phyloP scores from a whole-genome alignment of 2,329 filamentous ascomycete species.

The Rhinocladiella similis region DNA sequence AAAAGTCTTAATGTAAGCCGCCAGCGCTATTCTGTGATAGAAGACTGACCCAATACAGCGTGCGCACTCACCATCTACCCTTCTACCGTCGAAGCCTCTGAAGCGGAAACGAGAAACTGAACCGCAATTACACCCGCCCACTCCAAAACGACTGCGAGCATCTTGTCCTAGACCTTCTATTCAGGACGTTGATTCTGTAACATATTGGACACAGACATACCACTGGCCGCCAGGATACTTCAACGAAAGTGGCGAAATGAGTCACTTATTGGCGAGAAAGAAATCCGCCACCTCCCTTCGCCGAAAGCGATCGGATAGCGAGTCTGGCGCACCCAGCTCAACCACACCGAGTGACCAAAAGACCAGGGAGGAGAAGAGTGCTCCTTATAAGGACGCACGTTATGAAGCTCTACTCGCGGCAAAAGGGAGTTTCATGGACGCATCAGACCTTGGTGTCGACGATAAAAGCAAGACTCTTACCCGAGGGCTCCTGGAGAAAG shows the following conservation, averaged over 20 bases:
- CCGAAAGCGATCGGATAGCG: conserved; percentile 26
- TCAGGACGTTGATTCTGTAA: conserved; percentile 31
- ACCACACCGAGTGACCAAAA: conserved; percentile 29
- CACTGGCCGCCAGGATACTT: conserved; percentile 34
- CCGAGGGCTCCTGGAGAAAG: not conserved
- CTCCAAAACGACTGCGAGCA: conserved; percentile 14
- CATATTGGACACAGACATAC: conserved; percentile 30
- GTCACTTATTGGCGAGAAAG: conserved; percentile 34
- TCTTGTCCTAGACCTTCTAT: conserved; percentile 4
- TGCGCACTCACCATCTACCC: conserved; percentile 7
- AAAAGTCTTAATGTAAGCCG: conserved; percentile 10
- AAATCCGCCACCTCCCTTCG: conserved; percentile 24
- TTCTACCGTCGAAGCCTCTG: conserved; percentile 8
- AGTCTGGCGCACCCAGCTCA: conserved; percentile 18
- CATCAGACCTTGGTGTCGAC: conserved; percentile 3
- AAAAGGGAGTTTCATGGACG: conserved; percentile 27
- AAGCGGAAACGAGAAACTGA: conserved; percentile 17
- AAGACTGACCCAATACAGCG: conserved; percentile 12
- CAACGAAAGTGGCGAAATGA: conserved; percentile 29
- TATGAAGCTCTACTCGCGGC: conserved; percentile 21
- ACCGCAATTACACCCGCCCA: conserved; percentile 11
- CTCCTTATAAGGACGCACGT: conserved; percentile 19
- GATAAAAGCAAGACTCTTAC: not conserved
- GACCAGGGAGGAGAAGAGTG: conserved; percentile 24
- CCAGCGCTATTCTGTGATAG: conserved; percentile 2